Evolutionary conservation across 495 filamentous ascomycete genomes (phyloP), one percentile per base, ranked within the genome.

Genomic region (Haplographium delicatum): DNA sequence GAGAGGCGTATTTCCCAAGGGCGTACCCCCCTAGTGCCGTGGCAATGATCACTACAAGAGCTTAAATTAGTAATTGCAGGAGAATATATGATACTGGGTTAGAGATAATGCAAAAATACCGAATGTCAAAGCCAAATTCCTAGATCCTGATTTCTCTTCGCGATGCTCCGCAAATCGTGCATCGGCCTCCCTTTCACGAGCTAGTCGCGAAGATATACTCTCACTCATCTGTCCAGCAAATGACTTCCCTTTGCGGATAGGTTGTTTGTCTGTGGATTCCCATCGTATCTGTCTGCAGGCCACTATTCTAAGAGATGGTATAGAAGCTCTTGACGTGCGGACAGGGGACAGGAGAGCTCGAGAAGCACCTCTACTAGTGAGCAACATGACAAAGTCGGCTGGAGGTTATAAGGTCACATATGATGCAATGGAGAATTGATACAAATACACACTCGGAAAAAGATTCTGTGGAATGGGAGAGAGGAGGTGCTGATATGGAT

Each of bases 211-310:
- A 46, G 79, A 72, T 26, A 91, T 91, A 57, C 87, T 94, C 59
- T 93, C 81, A 50, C 88, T 90, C 50, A 98, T 70, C 71, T 98
- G 93, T 15, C 82, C 85, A 55, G 86, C 81, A 72, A 98, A 96
- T 3, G 80, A 78, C 37, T 67, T 59, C 20, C 68, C 51, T 26
- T 54, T 30, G 1, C 38, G 47, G 9, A n/a, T 19, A 15, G 43
- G 54, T 18, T 46, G 28, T 13, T 51, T 44, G 15, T 58, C 43
- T 40, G 55, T 58, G 3, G 54, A 56, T 33, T 48, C 50, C 31
- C 40, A 57, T 57, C 58, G 39, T 47, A 44, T 28, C 22, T 54
- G 53, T 19, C 43, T 28, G 2, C 18, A 20, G 24, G 42, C 18
- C 19, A 34, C 27, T 2, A 8, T 28, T 38, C 49, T 49, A 11